Evolutionary conservation across 192 early-diverging fungal genomes (phyloP).

Genomic region (Coemansia sp.): DNA sequence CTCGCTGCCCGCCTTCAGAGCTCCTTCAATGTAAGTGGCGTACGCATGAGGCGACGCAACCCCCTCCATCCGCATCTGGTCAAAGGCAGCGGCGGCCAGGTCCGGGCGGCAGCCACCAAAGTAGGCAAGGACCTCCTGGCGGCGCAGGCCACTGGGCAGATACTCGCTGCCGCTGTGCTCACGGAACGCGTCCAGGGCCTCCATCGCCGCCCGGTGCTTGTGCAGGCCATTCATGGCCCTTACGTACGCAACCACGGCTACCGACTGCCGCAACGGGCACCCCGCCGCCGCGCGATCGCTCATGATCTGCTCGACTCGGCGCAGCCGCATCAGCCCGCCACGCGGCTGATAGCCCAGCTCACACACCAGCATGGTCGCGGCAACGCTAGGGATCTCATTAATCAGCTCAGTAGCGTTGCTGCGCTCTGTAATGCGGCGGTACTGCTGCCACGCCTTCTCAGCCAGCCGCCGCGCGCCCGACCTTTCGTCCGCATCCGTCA

Average conservation of each 20-base stretch:
- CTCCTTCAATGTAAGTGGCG: conserved; percentile 10
- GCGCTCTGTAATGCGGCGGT: conserved; percentile 16
- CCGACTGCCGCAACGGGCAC: conserved; percentile 6
- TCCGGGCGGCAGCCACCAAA: conserved; percentile 25
- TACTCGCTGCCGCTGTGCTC: too few relatives aligned
- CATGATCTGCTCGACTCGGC: conserved; percentile 29
- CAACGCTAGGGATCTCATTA: conserved; percentile 9
- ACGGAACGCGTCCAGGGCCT: too few relatives aligned
- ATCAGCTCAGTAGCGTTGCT: conserved; percentile 7
- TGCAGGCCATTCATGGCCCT: conserved; percentile 38
- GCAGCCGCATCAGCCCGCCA: too few relatives aligned
- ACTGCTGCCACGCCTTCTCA: conserved; percentile 28
- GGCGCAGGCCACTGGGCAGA: conserved; percentile 4
- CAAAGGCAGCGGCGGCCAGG: conserved; percentile 17
- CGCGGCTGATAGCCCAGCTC: conserved; percentile 36
- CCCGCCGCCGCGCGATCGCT: conserved; percentile 7
- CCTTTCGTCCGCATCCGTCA: too few relatives aligned
- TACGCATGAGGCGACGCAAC: conserved; percentile 25
- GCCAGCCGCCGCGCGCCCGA: not conserved
- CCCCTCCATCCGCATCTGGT: not conserved
- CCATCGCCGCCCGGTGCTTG: conserved; percentile 9
- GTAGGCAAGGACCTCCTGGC: conserved; percentile 31
- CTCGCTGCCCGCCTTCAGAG: conserved; percentile 2
- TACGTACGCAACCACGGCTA: conserved; percentile 25
- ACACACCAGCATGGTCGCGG: conserved; percentile 16